These are phyloP conservation scores for Melaleuca quinquenervia DNA, from an alignment of 345 rosid genomes.

Conservation along the genomic window DNA sequence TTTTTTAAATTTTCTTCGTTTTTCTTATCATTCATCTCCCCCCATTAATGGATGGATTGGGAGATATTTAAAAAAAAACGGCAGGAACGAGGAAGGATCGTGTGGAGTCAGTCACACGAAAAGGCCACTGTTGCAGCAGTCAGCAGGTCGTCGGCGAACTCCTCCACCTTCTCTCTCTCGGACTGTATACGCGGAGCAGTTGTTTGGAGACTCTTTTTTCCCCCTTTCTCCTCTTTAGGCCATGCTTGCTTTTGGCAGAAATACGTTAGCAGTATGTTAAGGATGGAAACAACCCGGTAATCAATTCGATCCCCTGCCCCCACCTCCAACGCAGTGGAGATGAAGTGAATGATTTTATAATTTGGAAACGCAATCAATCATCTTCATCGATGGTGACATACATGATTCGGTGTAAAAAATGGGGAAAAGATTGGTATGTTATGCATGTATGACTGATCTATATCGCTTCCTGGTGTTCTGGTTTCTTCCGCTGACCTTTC, in stretches of 20 bases:
- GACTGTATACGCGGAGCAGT: neutral
- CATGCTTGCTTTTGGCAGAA: neutral
- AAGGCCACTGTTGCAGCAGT: neutral
- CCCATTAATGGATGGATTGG: neutral
- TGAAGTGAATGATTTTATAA: neutral
- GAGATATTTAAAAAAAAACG: neutral
- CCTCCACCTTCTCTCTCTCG: neutral
- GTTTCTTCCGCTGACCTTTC: accelerated
- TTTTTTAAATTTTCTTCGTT: neutral
- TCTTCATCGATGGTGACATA: neutral
- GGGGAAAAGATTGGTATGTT: neutral
- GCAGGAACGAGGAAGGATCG: neutral
- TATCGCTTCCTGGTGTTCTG: neutral
- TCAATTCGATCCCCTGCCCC: neutral
- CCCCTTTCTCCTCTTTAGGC: neutral
- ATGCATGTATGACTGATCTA: neutral
- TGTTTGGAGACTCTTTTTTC: neutral
- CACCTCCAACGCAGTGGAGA: neutral
- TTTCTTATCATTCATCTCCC: neutral
- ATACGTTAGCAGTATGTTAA: neutral
- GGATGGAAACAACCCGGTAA: too few relatives aligned
- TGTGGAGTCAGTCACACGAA: neutral
- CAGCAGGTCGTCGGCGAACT: neutral
- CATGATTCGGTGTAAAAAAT: neutral
- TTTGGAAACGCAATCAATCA: neutral